These are phyloP conservation scores for Talaromyces stipitatus DNA, from an alignment of 495 filamentous ascomycete genomes.

Conservation along the genomic window DNA sequence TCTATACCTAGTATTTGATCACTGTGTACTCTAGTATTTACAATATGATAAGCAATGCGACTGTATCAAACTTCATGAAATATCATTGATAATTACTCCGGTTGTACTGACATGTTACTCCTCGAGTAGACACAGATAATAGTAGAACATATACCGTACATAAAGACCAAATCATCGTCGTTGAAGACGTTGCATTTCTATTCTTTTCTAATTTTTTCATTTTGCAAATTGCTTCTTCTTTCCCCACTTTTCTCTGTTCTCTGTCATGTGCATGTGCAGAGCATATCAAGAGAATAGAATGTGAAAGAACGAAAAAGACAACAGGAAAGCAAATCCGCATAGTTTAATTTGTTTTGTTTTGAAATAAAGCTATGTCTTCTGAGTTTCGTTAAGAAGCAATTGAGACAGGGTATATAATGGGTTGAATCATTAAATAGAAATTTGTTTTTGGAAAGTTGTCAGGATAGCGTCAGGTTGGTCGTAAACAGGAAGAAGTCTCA, in stretches of 20 bases:
- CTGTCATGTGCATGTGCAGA: not conserved
- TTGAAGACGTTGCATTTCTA: conserved; percentile 30
- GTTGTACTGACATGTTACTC: no score
- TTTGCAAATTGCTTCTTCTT: not conserved
- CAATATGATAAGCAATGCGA: not conserved
- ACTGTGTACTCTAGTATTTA: not conserved
- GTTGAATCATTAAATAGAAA: conserved; percentile 32
- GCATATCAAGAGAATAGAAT: not conserved
- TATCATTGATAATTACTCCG: not conserved
- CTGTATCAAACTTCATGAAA: not conserved
- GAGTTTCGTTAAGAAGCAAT: not conserved
- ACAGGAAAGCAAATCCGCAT: not conserved
- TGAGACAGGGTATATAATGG: conserved; percentile 37
- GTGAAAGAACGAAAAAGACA: not conserved
- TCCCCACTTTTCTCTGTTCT: not conserved
- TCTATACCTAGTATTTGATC: not conserved
- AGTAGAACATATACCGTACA: no score
- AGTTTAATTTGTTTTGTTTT: not conserved
- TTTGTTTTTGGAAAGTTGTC: not conserved
- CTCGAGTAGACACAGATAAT: no score
- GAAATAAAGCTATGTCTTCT: not conserved
- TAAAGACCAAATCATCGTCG: conserved; percentile 25
- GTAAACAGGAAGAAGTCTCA: not conserved
- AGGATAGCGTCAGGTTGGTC: not conserved
- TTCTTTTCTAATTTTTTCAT: not conserved